Percentiles rank a stretch among this genome's conserved stretches.
phyloP scores from a whole-genome alignment of 768 basidiomycete genomes.

The Mycena indigotica region DNA sequence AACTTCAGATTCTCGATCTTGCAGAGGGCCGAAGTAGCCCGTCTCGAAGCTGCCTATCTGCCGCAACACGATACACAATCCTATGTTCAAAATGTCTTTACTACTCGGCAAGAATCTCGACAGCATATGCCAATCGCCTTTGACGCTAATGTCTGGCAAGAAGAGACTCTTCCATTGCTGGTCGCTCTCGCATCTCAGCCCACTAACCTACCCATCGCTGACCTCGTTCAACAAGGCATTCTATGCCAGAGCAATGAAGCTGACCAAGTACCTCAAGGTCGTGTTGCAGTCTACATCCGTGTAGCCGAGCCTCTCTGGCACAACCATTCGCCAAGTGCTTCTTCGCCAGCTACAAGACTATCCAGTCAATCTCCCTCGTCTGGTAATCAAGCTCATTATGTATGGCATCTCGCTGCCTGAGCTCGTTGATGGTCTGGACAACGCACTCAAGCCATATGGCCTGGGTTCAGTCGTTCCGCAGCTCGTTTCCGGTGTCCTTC shows the following conservation, averaged over 20 bases:
- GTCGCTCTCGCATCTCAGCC: not conserved
- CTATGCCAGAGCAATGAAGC: no score
- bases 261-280: no score
- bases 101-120: not conserved
- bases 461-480: not conserved
- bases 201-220: not conserved
- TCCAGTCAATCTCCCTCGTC: not conserved
- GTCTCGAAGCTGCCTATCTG: not conserved
- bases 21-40: not conserved
- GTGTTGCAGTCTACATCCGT: no score
- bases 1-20: not conserved
- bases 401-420: not conserved
- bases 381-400: not conserved
- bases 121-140: not conserved
- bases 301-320: not conserved
- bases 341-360: not conserved
- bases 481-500: not conserved
- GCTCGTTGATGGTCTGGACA: not conserved
- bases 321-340: not conserved
- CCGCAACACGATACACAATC: not conserved
- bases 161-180: not conserved
- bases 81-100: not conserved
- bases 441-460: not conserved
- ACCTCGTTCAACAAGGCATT: not conserved
- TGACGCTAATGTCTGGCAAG: not conserved